Base-by-base conservation (phyloP, 202 grass and related monocot species). In the Thinopyrum obtusiflorum region DNA sequence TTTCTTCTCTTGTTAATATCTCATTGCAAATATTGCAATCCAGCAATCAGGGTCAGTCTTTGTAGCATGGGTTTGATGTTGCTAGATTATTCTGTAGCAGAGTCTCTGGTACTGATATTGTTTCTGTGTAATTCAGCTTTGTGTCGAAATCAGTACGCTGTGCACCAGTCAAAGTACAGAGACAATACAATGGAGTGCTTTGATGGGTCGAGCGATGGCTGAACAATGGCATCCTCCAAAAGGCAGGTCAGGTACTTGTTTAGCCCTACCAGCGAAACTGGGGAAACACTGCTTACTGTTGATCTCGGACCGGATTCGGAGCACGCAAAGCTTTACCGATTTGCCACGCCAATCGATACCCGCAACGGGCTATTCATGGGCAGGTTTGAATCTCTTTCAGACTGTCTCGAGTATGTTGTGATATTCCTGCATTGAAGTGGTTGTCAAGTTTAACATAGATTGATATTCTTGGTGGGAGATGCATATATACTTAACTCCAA, bases 401-500 rank as follows among this genome's bases (percentile, higher is more conserved):
- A 68, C 20, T 61, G 65, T 88, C 44, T 67, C 25, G 68, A 76
- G 18, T 81, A 77, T 80, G 37, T 75, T 76, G 53, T 75, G 49
- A 33, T 83, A 66, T 68, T 69, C 73, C n/a, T 12, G 60, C 29
- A 73, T 60, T 1, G 1, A 76, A 84, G 67, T 84, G 76, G 47
- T 9, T 88, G 78, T 53, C 49, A 53, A 53, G 49, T 53, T 91
- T 28, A 75, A 74, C 59, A 78, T 75, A 78, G 82, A 83, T 59
- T 84, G 70, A 75, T 32, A 14, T 53, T 75, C 35, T 86, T 86
- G 79, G 66, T 83, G 89, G 86, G 79, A 74, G 79, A 80, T 75
- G 83, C 86, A 91, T 86, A 17, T 49, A 84, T 31, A 73, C 83
- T 88, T 74, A 67, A 79, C 67, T 74, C 29, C 83, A 83, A 79